phyloP scores from a whole-genome alignment of 306 rosid genomes.

The Cicer judaicum region DNA sequence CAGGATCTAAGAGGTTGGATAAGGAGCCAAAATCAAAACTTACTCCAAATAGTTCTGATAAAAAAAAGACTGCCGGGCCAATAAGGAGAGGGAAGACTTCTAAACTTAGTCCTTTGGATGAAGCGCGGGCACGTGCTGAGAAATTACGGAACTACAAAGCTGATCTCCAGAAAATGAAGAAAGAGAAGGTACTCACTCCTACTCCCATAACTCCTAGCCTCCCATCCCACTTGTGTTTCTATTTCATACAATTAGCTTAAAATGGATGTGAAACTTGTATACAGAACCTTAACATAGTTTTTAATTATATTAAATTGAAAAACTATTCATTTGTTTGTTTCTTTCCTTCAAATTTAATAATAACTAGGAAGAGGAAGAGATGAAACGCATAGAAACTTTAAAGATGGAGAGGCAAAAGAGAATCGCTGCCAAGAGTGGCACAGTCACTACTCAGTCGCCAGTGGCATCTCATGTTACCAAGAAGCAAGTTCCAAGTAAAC shows the following conservation, averaged over 20 bases:
- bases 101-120: slow-evolving; percentile 91
- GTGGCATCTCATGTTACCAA: slow-evolving; percentile 60
- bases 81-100: slow-evolving; percentile 85
- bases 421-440: slow-evolving; percentile 81
- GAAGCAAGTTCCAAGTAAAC: slow-evolving; percentile 66
- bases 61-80: slow-evolving; percentile 73
- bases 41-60: slow-evolving; percentile 60
- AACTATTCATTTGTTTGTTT: slow-evolving; percentile 27
- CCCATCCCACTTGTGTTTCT: not conserved
- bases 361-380: slow-evolving; percentile 77
- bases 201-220: slow-evolving; percentile 7
- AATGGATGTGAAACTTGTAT: slow-evolving; percentile 36
- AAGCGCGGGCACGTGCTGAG: slow-evolving; percentile 96
- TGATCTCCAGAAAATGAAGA: slow-evolving; percentile 96
- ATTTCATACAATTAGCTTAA: slow-evolving; percentile 35
- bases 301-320: slow-evolving; percentile 22
- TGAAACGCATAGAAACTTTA: slow-evolving; percentile 81
- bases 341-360: slow-evolving; percentile 24
- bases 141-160: slow-evolving; percentile 85
- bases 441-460: slow-evolving; percentile 55
- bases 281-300: slow-evolving; percentile 15
- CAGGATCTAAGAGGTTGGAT: slow-evolving; percentile 62
- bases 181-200: slow-evolving; percentile 77
- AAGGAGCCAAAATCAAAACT: slow-evolving; percentile 72
- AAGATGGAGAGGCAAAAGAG: slow-evolving; percentile 96